A percentile compares a stretch with the other conserved stretches of the same genome.
These are phyloP conservation scores for Penicillium carneum DNA, from an alignment of 2,329 filamentous ascomycete genomes.

Conservation along the genomic window DNA sequence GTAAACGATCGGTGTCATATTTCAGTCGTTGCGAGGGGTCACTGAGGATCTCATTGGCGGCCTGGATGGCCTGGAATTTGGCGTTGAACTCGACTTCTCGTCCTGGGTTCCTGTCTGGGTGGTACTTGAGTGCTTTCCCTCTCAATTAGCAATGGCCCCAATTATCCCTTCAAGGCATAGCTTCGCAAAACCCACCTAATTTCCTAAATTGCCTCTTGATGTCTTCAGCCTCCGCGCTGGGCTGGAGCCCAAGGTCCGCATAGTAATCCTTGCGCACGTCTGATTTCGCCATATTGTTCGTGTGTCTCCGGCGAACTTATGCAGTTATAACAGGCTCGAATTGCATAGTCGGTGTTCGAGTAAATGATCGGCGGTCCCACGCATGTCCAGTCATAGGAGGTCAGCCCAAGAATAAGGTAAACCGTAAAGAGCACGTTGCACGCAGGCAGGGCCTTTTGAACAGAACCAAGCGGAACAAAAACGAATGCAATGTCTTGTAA, in stretches of 20 bases:
- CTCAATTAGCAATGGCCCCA: background rate
- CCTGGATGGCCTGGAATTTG: slow-evolving; percentile 85
- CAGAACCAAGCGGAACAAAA: background rate
- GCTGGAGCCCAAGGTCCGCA: slow-evolving; percentile 76
- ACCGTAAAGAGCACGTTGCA: slow-evolving; percentile 8
- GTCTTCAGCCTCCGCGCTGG: slow-evolving; percentile 72
- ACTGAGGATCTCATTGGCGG: slow-evolving; percentile 78
- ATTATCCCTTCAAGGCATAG: background rate
- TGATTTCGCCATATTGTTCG: slow-evolving; percentile 69
- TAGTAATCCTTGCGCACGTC: slow-evolving; percentile 81
- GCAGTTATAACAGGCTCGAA: slow-evolving; percentile 17
- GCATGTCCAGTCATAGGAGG: slow-evolving; percentile 28
- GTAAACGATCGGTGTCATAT: slow-evolving; percentile 68
- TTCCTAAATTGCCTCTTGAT: slow-evolving; percentile 88
- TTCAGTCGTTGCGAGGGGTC: slow-evolving; percentile 65
- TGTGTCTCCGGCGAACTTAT: slow-evolving; percentile 20
- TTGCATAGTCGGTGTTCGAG: slow-evolving; percentile 27
- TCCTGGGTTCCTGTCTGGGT: slow-evolving; percentile 88
- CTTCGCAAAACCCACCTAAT: slow-evolving; percentile 64
- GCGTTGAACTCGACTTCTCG: slow-evolving; percentile 78
- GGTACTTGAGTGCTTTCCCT: slow-evolving; percentile 76
- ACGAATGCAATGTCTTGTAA: background rate
- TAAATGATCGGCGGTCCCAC: slow-evolving; percentile 15
- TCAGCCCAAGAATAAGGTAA: slow-evolving; percentile 3
- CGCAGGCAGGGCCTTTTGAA: slow-evolving; percentile 6